phyloP scores from a whole-genome alignment of 805 yeast genomes.

The Grigorovia humatica region DNA sequence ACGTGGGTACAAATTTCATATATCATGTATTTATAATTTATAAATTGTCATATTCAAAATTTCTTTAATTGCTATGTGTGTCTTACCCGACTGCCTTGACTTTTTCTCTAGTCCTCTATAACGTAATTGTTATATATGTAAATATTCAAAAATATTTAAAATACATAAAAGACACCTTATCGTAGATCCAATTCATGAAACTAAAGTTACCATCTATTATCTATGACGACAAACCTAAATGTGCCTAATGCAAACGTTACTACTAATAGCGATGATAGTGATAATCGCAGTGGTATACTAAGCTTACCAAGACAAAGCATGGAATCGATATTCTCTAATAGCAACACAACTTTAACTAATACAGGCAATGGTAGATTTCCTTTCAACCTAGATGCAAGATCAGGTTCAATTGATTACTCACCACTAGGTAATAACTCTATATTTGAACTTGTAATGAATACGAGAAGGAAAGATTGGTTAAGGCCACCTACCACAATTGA shows the following conservation, averaged over 20 bases:
- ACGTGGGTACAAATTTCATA: not conserved
- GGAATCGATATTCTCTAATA: constrained; percentile 5
- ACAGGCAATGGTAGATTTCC: constrained; percentile 4
- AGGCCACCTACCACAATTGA: constrained; percentile 68
- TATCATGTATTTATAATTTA: not conserved
- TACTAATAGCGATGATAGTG: not conserved
- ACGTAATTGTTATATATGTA: not conserved
- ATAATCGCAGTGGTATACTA: not conserved
- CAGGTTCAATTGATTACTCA: constrained; percentile 26
- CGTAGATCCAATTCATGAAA: not conserved
- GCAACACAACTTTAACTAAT: constrained; percentile 4
- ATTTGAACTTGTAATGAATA: constrained; percentile 51
- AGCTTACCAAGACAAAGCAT: constrained; percentile 5
- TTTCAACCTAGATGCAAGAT: constrained; percentile 6
- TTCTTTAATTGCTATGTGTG: not conserved
- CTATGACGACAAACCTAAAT: not conserved
- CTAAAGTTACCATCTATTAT: not conserved
- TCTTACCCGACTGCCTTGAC: not conserved
- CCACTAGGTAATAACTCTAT: constrained; percentile 48
- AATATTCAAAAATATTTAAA: not conserved
- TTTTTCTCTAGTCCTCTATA: not conserved
- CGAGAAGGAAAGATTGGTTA: constrained; percentile 31
- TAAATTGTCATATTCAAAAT: not conserved
- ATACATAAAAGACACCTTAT: not conserved
- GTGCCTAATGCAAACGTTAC: not conserved